Evolutionary conservation across 805 yeast genomes (phyloP).

Genomic region (Jamesozyma piceae): DNA sequence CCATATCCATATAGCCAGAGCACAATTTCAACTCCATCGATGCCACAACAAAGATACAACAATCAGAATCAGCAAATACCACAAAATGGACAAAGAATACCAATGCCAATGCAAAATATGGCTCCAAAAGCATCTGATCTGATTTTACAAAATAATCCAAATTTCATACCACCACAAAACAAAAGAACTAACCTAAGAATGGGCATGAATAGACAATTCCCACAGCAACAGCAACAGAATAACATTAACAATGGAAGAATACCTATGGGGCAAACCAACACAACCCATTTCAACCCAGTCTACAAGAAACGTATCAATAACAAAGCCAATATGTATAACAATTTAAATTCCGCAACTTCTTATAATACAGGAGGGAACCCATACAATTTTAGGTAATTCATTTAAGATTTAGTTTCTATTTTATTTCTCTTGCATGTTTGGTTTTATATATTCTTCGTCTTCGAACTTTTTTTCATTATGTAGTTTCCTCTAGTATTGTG

Average conservation of each 20-base stretch:
- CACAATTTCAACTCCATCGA: conserved; percentile 11
- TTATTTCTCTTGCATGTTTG: background rate
- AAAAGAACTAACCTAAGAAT: conserved; percentile 2
- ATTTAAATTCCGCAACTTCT: conserved; percentile 33
- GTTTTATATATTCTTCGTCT: background rate
- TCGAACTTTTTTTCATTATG: background rate
- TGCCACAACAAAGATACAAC: conserved; percentile 7
- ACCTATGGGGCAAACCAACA: conserved; percentile 6
- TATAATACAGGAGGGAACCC: conserved; percentile 31
- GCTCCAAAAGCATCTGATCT: conserved; percentile 33
- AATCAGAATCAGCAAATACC: conserved; percentile 3
- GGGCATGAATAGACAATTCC: background rate
- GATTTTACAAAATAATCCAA: conserved; percentile 41
- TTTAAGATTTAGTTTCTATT: background rate
- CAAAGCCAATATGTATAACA: conserved; percentile 12
- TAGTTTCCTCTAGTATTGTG: no score
- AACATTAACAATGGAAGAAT: background rate
- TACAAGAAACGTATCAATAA: conserved; percentile 32
- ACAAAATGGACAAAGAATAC: conserved; percentile 18
- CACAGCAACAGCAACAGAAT: background rate
- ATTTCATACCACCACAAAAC: conserved; percentile 27
- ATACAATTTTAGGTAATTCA: conserved; percentile 32
- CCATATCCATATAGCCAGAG: conserved; percentile 7
- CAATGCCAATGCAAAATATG: conserved; percentile 11
- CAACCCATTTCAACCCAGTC: conserved; percentile 30